phyloP scores from a whole-genome alignment of 139 green algal species.

The Chlamydomonas sp. region DNA sequence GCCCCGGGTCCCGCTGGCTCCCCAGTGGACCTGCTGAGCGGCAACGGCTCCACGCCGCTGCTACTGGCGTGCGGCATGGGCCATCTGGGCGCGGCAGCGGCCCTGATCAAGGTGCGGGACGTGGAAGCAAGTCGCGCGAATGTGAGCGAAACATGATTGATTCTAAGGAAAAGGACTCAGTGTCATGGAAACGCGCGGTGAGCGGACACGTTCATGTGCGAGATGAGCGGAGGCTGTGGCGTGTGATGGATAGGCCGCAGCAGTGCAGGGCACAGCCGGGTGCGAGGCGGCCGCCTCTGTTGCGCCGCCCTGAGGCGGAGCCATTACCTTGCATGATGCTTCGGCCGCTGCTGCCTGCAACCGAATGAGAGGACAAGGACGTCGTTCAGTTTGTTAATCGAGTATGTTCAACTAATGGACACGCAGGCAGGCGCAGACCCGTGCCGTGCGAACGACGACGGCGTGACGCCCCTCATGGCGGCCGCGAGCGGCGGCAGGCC shows the following conservation, averaged over 20 bases:
- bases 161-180: neutral
- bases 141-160: neutral
- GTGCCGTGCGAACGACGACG: neutral
- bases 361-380: neutral
- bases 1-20: neutral
- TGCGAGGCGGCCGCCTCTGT: neutral
- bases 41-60: slow-evolving; percentile 28
- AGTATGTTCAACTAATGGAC: neutral
- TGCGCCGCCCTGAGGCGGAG: too few species aligned
- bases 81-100: slow-evolving; percentile 15
- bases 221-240: neutral
- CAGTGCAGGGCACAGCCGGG: neutral
- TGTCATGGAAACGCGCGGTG: neutral
- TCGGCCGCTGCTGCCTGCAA: neutral
- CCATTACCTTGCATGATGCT: neutral
- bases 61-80: slow-evolving; percentile 7
- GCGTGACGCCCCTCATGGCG: slow-evolving; percentile 20
- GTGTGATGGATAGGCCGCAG: neutral
- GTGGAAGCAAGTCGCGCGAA: too few species aligned
- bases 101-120: slow-evolving; percentile 17
- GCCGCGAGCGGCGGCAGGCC: slow-evolving; percentile 19
- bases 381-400: neutral
- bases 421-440: slow-evolving; percentile 16
- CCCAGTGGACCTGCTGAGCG: slow-evolving; percentile 1
- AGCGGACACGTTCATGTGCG: neutral